These are phyloP conservation scores for Centella asiatica DNA, from an alignment of 129 eudicot genomes.

Conservation along the genomic window DNA sequence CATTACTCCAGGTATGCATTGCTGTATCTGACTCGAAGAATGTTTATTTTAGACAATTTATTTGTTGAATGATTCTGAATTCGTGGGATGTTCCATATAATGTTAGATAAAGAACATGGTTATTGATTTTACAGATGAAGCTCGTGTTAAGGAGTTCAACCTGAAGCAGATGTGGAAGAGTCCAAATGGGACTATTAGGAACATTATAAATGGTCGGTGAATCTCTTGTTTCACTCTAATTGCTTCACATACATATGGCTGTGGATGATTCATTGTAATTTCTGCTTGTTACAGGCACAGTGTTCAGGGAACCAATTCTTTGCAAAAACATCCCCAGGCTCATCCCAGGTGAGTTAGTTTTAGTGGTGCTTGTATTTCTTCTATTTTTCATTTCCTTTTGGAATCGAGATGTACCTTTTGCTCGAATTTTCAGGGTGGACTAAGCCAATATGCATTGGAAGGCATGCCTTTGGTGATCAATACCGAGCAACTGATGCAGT, in stretches of 20 bases:
- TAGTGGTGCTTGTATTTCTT: neutral
- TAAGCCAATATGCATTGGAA: conserved; percentile 93
- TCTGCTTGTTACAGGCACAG: conserved; percentile 37
- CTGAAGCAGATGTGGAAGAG: conserved; percentile 78
- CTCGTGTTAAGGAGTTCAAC: conserved; percentile 67
- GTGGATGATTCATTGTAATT: neutral
- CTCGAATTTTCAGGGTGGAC: conserved; percentile 61
- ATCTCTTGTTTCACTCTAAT: neutral
- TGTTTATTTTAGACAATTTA: neutral
- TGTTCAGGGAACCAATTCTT: conserved; percentile 66
- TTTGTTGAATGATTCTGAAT: neutral
- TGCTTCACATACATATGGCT: neutral
- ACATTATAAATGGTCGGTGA: conserved; percentile 54
- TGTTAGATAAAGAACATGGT: neutral
- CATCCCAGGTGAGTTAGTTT: conserved; percentile 37
- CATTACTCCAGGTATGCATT: conserved; percentile 73
- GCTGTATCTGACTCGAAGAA: neutral
- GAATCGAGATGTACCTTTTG: neutral
- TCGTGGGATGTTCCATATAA: neutral
- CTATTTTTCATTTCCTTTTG: neutral
- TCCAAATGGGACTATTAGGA: conserved; percentile 70
- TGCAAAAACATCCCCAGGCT: conserved; percentile 68
- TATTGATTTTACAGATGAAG: conserved; percentile 57
- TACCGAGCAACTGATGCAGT: conserved; percentile 86
- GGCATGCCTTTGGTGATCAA: conserved; percentile 98